Evolutionary conservation across 2,329 filamentous ascomycete genomes (phyloP).

Genomic region (Dactylellina parvicollis): DNA sequence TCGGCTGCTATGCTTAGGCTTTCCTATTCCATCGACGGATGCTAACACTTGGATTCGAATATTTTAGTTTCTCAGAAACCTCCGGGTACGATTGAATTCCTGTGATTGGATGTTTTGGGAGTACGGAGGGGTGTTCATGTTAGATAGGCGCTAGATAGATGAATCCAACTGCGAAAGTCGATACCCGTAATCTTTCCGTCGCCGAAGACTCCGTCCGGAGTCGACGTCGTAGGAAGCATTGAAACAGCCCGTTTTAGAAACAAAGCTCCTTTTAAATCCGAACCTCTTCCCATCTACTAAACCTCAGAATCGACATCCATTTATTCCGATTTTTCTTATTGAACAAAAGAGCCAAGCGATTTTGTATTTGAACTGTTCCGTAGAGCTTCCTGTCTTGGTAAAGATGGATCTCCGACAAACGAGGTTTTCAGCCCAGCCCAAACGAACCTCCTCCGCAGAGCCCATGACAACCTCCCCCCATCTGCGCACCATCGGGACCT

Average conservation of each 20-base stretch:
- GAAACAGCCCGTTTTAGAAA: too few relatives aligned
- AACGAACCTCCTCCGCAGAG: background rate
- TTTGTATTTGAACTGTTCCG: background rate
- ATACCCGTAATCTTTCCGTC: background rate
- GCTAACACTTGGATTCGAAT: constrained; percentile 51
- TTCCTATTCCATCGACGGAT: constrained; percentile 23
- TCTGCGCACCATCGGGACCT: background rate
- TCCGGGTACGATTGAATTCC: constrained; percentile 78
- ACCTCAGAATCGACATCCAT: too few relatives aligned
- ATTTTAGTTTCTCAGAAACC: constrained; percentile 71
- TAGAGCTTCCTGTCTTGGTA: constrained; percentile 18
- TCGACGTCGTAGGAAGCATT: too few relatives aligned
- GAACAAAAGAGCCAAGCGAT: too few relatives aligned
- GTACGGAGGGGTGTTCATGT: constrained; percentile 4
- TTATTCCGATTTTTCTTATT: too few relatives aligned
- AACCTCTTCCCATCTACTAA: too few relatives aligned
- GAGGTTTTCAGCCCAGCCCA: constrained; percentile 27
- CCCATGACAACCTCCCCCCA: background rate
- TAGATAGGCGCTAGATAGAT: constrained; percentile 19
- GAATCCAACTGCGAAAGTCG: background rate
- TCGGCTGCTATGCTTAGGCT: constrained; percentile 12
- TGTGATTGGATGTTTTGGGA: constrained; percentile 64
- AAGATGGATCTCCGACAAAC: background rate
- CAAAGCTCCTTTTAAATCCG: too few relatives aligned
- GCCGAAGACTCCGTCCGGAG: background rate